Base-by-base conservation (phyloP, 2,329 filamentous ascomycete species). In the Knufia petricola region DNA sequence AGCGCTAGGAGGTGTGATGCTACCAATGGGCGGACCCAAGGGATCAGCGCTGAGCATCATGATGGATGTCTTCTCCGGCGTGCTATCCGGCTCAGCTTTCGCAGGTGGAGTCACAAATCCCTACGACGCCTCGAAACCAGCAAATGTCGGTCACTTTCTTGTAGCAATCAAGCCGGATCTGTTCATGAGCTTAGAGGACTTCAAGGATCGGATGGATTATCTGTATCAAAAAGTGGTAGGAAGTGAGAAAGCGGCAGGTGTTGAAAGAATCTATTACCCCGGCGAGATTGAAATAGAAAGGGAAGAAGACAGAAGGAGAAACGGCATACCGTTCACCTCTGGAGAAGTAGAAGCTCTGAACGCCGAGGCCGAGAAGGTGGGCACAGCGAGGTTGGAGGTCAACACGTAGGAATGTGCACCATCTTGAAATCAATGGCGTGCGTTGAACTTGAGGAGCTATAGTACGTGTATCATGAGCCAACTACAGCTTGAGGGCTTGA, bases 1-100 rank as follows among this genome's bases (percentile, higher is more conserved):
- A 17, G 87, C 86, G 0, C 67, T 92, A 8, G 77, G 79, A 28
- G 85, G 85, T 1, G 84, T 89, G 2, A 90, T 92, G 86, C 67
- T 90, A 17, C 85, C 86, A 0, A 88, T 92, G 83, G 85, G 85
- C 2, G 86, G 87, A 0, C 85, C 86, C 0, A 92, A 92, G 64
- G 87, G 87, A 0, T 85, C 82, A 1, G 87, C 77, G 0, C 63
- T 92, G 34, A 71, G 84, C 0, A 78, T 92, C 48, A 90, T 88
- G 84, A 92, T 92, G 87, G 85, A 92, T 60, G 83, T 94, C 1
- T 90, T 92, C 61, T 88, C 84, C 0, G 86, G 85, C 1, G 69
- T 71, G n/a, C 57, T 92, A 0, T 87, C 84, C 0, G 86, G 85
- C 0, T 82, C 81, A 26, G 85, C 85, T 0, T 92, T 87, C 64